Conservation (phyloP, 1,284 basidiomycete genomes). For the Anthracocystis panici-leucophaei region DNA sequence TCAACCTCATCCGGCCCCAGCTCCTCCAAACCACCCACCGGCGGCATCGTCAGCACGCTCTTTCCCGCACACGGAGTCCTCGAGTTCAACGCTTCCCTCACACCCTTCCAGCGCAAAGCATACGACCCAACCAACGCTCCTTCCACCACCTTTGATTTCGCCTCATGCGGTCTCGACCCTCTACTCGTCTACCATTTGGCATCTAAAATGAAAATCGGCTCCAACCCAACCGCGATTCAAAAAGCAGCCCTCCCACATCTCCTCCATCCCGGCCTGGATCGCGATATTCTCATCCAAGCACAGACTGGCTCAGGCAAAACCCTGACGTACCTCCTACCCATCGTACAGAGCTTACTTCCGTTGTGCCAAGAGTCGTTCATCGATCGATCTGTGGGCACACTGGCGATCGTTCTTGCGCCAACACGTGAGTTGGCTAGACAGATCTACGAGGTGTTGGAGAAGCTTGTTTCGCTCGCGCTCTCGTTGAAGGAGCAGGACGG, state of each 20-base stretch:
- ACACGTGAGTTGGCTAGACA: slow-evolving; percentile 95
- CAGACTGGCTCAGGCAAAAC: slow-evolving; percentile 99
- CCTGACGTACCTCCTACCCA: slow-evolving; percentile 91
- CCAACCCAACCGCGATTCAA: slow-evolving; percentile 89
- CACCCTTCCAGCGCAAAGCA: slow-evolving; percentile 18
- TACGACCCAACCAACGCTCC: slow-evolving; percentile 66
- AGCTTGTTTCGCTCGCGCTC: slow-evolving; percentile 75
- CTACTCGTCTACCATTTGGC: slow-evolving; percentile 83
- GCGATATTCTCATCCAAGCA: slow-evolving; percentile 94
- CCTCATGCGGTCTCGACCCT: slow-evolving; percentile 80
- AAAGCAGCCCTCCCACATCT: slow-evolving; percentile 82
- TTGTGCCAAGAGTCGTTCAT: slow-evolving; percentile 78
- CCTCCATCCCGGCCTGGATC: slow-evolving; percentile 71
- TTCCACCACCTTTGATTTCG: slow-evolving; percentile 70
- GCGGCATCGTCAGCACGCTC: slow-evolving; percentile 33
- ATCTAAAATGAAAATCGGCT: slow-evolving; percentile 83
- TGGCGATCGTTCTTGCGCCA: slow-evolving; percentile 93
- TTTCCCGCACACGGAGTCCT: slow-evolving; percentile 42
- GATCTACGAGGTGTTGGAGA: slow-evolving; percentile 81
- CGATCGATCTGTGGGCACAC: slow-evolving; percentile 85
- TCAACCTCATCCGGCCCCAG: slow-evolving; percentile 11
- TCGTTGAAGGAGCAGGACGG: slow-evolving; percentile 74
- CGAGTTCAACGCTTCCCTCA: slow-evolving; percentile 12
- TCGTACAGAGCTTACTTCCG: slow-evolving; percentile 92
- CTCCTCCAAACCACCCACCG: slow-evolving; percentile 10